phyloP scores from a whole-genome alignment of 805 yeast genomes.

The Wickerhamiella nectarea region DNA sequence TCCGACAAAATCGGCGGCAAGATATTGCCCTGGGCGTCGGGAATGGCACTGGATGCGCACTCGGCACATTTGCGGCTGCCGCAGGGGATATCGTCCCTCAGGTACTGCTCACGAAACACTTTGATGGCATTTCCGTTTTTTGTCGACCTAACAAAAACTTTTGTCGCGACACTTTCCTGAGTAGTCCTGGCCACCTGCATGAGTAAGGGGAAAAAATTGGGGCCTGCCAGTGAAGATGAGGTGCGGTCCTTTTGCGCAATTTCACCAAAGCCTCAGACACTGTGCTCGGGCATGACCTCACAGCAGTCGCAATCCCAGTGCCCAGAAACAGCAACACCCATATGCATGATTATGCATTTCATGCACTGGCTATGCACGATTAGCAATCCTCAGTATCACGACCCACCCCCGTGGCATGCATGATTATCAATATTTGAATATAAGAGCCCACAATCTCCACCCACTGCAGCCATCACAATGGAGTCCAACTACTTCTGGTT shows the following conservation, averaged over 20 bases:
- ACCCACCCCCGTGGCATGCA: too few species aligned
- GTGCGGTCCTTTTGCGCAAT: too few species aligned
- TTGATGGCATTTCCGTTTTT: conserved; percentile 82
- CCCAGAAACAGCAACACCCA: too few species aligned
- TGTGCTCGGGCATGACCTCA: too few species aligned
- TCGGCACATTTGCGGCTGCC: conserved; percentile 52
- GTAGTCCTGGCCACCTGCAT: conserved; percentile 9
- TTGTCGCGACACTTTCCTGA: conserved; percentile 27
- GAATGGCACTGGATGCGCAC: conserved; percentile 38
- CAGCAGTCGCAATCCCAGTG: too few species aligned
- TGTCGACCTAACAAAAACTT: conserved; percentile 76
- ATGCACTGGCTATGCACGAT: too few species aligned
- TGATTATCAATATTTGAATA: not conserved
- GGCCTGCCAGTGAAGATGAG: too few species aligned
- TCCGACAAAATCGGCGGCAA: conserved; percentile 54
- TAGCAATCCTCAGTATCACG: too few species aligned
- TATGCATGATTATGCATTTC: not conserved
- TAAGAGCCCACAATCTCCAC: too few species aligned
- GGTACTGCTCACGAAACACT: conserved; percentile 85
- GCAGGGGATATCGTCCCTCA: conserved; percentile 88
- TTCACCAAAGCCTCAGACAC: too few species aligned
- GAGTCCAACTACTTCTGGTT: not conserved
- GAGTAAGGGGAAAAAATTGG: conserved; percentile 1
- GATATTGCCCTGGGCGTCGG: conserved; percentile 52
- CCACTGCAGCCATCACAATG: not conserved